Evolutionary conservation across 2,329 filamentous ascomycete genomes (phyloP), one percentile per base, ranked within the genome.

Genomic region (Xylaria arbuscula): DNA sequence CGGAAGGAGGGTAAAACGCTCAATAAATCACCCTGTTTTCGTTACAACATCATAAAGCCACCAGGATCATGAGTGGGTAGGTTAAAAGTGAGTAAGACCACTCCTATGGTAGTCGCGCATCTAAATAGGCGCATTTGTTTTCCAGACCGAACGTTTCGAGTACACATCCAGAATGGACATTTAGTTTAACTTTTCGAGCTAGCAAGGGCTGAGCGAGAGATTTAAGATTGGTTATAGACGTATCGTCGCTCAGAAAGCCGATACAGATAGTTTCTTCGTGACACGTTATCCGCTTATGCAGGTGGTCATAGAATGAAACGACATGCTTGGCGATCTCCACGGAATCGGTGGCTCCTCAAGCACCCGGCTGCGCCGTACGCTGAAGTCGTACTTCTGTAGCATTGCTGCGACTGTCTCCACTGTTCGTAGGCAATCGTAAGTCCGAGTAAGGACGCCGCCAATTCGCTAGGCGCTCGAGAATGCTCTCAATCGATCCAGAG

Each of bases 341-440:
- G 48, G 34, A 38, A 58, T 4, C 56, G 56, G 57, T 3, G 15
- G 15, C 13, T 6, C n/a, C 45, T 64, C 51, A 70, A 38, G 79
- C 77, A 15, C 76, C 76, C n/a, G 78, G 76, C 59, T 78, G 76
- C 32, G 78, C 75, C 17, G 77, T 76, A 38, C 75, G 75, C 45
- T 76, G 77, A 47, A 77, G 62, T 56, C 76, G 75, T 40, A 76
- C 72, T 47, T 72, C 73, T 3, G 76, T 70, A 15, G 75, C 59
- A 40, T 62, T 62, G 13, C 62, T 67, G 34, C 68, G 70, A 42
- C 60, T 65, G 19, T 72, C 51, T n/a, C 82, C 81, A 62, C 75
- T 78, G 5, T 77, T 73, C 7, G 77, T 74, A 0, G 83, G 82
- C 13, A 84, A 78, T n/a, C 82, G 81, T 32, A 85, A 76, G 67